Percentiles rank a stretch among this genome's conserved stretches.
These are phyloP conservation scores for Breviolum minutum DNA, from an alignment of 73 alveolate species.

Conservation along the genomic window DNA sequence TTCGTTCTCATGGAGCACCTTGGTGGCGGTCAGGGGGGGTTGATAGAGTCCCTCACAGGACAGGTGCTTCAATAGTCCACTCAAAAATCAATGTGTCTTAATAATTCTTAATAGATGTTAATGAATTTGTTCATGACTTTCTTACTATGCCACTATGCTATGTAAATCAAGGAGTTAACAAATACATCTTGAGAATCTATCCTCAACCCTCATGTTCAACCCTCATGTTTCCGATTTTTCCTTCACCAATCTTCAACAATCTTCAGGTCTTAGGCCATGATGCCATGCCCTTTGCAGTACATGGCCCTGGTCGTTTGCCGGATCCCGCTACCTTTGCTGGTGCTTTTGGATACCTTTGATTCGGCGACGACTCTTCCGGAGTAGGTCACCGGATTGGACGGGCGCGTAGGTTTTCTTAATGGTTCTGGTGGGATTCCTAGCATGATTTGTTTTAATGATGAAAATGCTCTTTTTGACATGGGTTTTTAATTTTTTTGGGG, in stretches of 20 bases:
- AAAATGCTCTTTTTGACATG: too few species aligned
- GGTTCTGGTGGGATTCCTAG: too few species aligned
- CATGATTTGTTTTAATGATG: too few species aligned
- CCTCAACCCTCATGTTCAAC: not conserved
- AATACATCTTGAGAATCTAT: not conserved
- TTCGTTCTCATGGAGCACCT: not conserved
- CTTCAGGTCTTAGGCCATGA: conserved; percentile 30
- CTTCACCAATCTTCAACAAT: not conserved
- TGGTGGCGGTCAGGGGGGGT: too few species aligned
- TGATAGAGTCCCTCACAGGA: too few species aligned
- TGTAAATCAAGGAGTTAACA: not conserved
- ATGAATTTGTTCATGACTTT: not conserved
- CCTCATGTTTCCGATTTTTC: too few species aligned
- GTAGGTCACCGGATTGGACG: too few species aligned
- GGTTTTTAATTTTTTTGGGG: too few species aligned
- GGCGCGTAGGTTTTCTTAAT: too few species aligned
- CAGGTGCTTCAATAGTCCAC: too few species aligned
- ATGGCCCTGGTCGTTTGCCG: conserved; percentile 21
- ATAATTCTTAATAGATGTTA: too few species aligned
- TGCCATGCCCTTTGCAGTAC: not conserved
- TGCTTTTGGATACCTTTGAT: not conserved
- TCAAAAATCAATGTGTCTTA: not conserved
- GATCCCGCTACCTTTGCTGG: conserved; percentile 17
- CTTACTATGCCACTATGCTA: not conserved
- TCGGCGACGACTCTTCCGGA: too few species aligned